Evolutionary conservation across 495 filamentous ascomycete species (phyloP), one percentile per base, ranked within the genome.

Genomic region (Aspergillus panamensis): DNA sequence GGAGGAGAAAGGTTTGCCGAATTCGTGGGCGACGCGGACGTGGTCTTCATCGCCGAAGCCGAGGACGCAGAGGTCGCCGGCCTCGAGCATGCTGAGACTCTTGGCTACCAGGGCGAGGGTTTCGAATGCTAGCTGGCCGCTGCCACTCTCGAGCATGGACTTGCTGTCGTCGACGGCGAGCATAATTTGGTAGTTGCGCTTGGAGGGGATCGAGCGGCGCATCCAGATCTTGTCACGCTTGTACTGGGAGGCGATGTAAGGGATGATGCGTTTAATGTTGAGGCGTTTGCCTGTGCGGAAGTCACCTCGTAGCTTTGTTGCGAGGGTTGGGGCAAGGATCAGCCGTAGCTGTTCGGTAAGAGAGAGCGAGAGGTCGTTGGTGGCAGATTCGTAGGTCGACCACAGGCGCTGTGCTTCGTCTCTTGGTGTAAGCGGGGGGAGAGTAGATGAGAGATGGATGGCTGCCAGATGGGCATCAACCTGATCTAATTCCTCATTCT

Each of bases 201-300:
- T 97, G 49, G 84, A 90, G 3, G 95, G 95, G 51, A 93, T 86
- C 12, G 85, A 87, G 49, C 95, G 84, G 9, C 95, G 86, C 89
- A 97, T 95, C 95, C 95, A 99, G 73, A 99, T 99, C 77, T 97
- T 97, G 81, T 99, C 95, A 58, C 93, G 89, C 81, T 96, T 97
- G 82, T 96, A 99, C 60, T 87, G 83, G 3, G 90, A 95, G 4
- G 95, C 95, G 61, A 99, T 97, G 76, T 97, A 99, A 0, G 95
- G 93, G 62, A 99, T 97, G 73, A 99, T 99, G 48, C 92, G 89
- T 70, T 96, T 96, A 76, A 99, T 95, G 73, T 97, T 97, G 62
- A 99, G 89, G 1, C 95, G 89, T 69, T 99, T 97, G 51, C 95
- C 95, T 0, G 95, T 97, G 65, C 93, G 89, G 81, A 94, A 97